A percentile compares a stretch with the other conserved stretches of the same genome.
phyloP scores from a whole-genome alignment of 768 basidiomycete species.

The Podaxis pistillaris region DNA sequence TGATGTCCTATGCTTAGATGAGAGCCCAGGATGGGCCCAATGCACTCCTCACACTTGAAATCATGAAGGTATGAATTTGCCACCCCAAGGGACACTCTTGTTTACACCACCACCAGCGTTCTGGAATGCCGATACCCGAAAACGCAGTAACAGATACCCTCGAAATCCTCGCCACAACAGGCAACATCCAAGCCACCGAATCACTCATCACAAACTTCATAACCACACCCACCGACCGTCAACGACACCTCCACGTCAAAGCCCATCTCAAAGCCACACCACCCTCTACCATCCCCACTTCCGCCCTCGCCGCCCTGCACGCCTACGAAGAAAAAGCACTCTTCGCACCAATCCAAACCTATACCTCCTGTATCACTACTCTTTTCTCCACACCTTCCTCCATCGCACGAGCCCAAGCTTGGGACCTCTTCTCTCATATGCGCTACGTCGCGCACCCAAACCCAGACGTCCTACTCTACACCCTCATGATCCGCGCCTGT shows the following conservation, averaged over 20 bases:
- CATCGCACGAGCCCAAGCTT: conserved; percentile 71
- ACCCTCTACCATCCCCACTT: conserved; percentile 47
- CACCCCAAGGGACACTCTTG: not conserved
- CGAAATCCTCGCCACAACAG: conserved; percentile 43
- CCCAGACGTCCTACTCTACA: conserved; percentile 73
- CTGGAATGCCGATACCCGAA: conserved; percentile 39
- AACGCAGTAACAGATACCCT: conserved; percentile 47
- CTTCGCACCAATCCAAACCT: conserved; percentile 71
- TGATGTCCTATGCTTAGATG: conserved; percentile 34
- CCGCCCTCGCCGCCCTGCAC: conserved; percentile 69
- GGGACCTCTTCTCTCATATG: conserved; percentile 96
- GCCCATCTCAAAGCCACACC: conserved; percentile 55
- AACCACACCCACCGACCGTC: conserved; percentile 37
- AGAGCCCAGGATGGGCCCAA: conserved; percentile 42
- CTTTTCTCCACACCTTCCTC: conserved; percentile 52
- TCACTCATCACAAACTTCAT: conserved; percentile 21
- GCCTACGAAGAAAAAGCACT: conserved; percentile 62
- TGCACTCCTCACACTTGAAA: conserved; percentile 46
- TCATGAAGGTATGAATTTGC: conserved; percentile 48
- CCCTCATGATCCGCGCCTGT: conserved; percentile 86
- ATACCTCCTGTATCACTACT: conserved; percentile 63
- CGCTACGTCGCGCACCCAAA: conserved; percentile 89
- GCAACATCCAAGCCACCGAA: conserved; percentile 47
- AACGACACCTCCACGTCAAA: conserved; percentile 73
- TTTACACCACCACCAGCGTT: conserved; percentile 31